These are phyloP conservation scores for Musa balbisiana DNA, from an alignment of 202 grass and related monocot species.

Conservation along the genomic window DNA sequence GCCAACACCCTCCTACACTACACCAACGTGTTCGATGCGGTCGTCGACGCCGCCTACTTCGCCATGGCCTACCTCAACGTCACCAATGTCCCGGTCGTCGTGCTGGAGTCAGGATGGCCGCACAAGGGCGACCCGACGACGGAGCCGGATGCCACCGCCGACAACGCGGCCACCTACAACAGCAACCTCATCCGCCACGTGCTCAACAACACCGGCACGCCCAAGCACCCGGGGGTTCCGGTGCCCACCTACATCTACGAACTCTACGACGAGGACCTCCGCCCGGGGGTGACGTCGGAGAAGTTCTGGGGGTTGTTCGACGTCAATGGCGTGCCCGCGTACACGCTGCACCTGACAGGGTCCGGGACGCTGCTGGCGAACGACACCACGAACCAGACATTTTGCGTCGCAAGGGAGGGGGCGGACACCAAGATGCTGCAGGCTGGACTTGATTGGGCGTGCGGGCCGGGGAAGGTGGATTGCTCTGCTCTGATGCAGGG, in stretches of 20 bases:
- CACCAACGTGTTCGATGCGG: slow-evolving; percentile 90
- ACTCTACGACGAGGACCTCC: slow-evolving; percentile 85
- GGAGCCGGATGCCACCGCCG: slow-evolving; percentile 70
- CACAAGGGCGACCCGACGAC: slow-evolving; percentile 76
- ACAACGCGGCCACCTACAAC: slow-evolving; percentile 97
- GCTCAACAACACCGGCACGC: slow-evolving; percentile 89
- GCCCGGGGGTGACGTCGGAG: slow-evolving; percentile 57
- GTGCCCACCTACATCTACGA: slow-evolving; percentile 90
- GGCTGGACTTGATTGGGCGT: slow-evolving; percentile 93
- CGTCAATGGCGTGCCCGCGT: slow-evolving; percentile 65
- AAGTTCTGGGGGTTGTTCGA: slow-evolving; percentile 87
- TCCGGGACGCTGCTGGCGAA: slow-evolving; percentile 63
- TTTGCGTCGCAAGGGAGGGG: slow-evolving; percentile 64
- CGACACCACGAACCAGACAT: slow-evolving; percentile 88
- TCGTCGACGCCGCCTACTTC: slow-evolving; percentile 92
- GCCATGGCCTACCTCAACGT: slow-evolving; percentile 93
- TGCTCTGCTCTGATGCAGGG: slow-evolving; percentile 16
- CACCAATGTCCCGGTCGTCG: slow-evolving; percentile 80
- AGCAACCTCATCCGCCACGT: slow-evolving; percentile 93
- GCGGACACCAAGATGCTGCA: slow-evolving; percentile 82
- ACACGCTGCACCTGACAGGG: slow-evolving; percentile 66
- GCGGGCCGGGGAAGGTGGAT: slow-evolving; percentile 18
- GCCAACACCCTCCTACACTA: slow-evolving; percentile 96
- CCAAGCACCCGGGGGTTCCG: slow-evolving; percentile 78
- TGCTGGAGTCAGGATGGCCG: slow-evolving; percentile 92